Conservation (phyloP, 345 rosid species). For the Carallia pectinifolia region DNA sequence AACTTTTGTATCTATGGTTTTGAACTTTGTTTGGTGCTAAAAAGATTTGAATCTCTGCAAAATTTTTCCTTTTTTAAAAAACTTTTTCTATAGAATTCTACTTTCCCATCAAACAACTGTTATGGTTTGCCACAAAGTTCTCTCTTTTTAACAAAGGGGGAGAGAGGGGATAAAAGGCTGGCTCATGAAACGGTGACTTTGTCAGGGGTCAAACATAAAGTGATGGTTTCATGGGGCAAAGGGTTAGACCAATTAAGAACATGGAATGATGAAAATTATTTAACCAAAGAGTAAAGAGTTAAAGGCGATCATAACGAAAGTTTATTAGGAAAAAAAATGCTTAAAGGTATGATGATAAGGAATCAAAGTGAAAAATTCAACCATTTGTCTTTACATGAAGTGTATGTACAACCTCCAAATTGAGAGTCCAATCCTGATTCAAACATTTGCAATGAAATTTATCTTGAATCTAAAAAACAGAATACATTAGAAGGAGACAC, state of each 20-base stretch:
- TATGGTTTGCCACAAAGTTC: background rate
- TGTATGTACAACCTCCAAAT: too few species aligned
- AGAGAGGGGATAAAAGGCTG: conserved; percentile 23
- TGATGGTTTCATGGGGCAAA: conserved; percentile 7
- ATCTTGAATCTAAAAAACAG: too few species aligned
- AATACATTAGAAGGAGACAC: too few species aligned
- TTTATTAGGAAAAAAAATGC: too few species aligned
- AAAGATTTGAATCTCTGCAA: conserved; percentile 35
- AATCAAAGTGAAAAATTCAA: too few species aligned
- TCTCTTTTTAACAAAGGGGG: conserved; percentile 10
- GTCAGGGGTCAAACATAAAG: conserved; percentile 43
- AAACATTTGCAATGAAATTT: too few species aligned
- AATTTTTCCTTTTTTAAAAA: background rate
- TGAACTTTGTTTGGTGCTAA: conserved; percentile 33
- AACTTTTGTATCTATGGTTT: conserved; percentile 29
- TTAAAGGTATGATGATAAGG: too few species aligned
- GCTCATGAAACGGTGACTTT: conserved; percentile 28
- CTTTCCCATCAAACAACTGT: conserved; percentile 14
- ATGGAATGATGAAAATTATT: background rate
- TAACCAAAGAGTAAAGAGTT: too few species aligned
- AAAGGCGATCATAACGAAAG: too few species aligned
- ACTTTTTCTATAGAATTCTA: conserved; percentile 1
- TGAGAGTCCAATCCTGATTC: too few species aligned
- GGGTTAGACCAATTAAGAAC: background rate
- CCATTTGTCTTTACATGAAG: too few species aligned